Base-by-base conservation (phyloP, 306 rosid species). In the Trichosanthes cucumerina region DNA sequence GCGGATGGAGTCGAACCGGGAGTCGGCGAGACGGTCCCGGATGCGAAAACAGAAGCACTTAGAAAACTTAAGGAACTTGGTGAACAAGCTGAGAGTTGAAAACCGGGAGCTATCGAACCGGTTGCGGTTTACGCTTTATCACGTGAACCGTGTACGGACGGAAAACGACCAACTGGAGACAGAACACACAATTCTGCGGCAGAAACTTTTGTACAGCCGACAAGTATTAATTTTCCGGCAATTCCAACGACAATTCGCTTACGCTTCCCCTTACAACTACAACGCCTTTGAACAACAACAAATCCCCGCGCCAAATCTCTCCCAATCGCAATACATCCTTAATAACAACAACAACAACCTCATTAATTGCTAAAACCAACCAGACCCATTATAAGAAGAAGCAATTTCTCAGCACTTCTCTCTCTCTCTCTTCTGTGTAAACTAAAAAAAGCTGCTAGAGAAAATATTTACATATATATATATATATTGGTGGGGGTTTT, bases 21-120 rank as follows among this genome's bases (percentile, higher is more conserved):
- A 95, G 76, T 95, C 99, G 7, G 99, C 99, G 11, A 78, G 96
- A 81, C 86, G 99, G 78, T 95, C 99, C 4, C 87, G 99, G n/a
- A 81, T 90, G 93, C 86, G 99, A 9, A 95, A 92, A 84, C 93
- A 95, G 80, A 87, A 88, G 83, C 98, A 91, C 63, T 63, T 92
- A 79, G 97, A 95, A 81, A 91, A 92, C 83, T 79, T 92, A 84
- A 80, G 93, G 90, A 91, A 79, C 87, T 88, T 86, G 90, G 75
- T 82, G 88, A 95, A 82, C 91, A 80, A 77, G 86, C 87, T 90
- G 75, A 83, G 86, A 66, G 33, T 82, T 34, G 89, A 90, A 79
- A 95, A 95, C 87, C 91, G 87, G 44, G 98, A 89, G 76, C 81
- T 92, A 14, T 84, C 83, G 41, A 92, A 81, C 84, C 84, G 85